Evolutionary conservation across 495 filamentous ascomycete species (phyloP).

Genomic region (Apiosordaria backusii): DNA sequence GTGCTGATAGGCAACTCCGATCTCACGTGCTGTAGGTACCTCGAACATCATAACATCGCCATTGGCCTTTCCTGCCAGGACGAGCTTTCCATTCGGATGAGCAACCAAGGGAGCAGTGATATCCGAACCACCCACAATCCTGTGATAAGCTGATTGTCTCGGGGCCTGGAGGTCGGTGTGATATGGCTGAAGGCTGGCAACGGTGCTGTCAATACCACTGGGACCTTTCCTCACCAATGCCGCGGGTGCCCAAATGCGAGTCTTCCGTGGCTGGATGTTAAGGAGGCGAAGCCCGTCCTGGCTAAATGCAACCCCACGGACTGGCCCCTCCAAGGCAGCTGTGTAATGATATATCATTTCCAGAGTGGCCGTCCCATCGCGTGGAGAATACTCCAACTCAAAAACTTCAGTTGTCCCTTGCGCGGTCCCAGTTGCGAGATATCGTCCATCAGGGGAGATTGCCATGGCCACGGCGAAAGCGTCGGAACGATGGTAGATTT

Average conservation of each 20-base stretch:
- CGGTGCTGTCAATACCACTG: too few species aligned
- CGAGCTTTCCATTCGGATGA: too few species aligned
- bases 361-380: conserved; percentile 6
- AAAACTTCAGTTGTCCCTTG: conserved; percentile 31
- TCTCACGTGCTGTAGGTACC: too few species aligned
- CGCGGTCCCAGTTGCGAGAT: conserved; percentile 21
- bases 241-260: conserved; percentile 34
- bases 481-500: not conserved
- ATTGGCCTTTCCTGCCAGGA: too few species aligned
- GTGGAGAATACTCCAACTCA: conserved; percentile 22
- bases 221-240: conserved; percentile 21
- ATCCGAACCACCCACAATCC: too few species aligned
- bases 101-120: too few species aligned
- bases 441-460: conserved; percentile 29
- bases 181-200: too few species aligned
- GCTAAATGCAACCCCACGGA: conserved; percentile 28
- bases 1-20: too few species aligned
- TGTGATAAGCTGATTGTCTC: too few species aligned
- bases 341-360: conserved; percentile 27
- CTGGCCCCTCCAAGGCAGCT: conserved; percentile 15
- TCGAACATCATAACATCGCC: too few species aligned
- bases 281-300: conserved; percentile 30
- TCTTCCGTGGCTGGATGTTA: conserved; percentile 28
- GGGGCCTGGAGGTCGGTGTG: too few species aligned
- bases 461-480: conserved; percentile 24